Evolutionary conservation across 1,139 yeast genomes (phyloP).

Genomic region (Pichia sp.): DNA sequence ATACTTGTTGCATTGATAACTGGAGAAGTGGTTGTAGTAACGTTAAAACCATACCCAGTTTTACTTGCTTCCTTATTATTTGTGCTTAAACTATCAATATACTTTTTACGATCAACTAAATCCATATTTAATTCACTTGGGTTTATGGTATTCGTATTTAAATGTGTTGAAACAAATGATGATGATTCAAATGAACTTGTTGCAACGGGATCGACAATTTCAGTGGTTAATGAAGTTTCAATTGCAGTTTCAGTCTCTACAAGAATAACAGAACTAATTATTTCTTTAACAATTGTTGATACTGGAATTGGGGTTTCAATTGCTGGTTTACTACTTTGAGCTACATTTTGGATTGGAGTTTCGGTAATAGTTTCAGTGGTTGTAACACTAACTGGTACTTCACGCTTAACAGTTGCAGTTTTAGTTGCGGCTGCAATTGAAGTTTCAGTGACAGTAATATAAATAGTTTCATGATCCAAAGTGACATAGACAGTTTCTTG

Average conservation of each 20-base stretch:
- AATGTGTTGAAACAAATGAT: neutral
- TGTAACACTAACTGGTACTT: neutral
- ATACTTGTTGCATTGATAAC: neutral
- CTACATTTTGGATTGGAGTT: neutral
- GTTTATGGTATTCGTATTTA: neutral
- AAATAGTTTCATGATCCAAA: constrained; percentile 20
- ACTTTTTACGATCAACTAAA: neutral
- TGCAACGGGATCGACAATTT: neutral
- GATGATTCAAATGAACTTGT: neutral
- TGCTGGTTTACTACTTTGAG: neutral
- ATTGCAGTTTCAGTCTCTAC: constrained; percentile 2
- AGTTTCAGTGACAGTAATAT: constrained; percentile 21
- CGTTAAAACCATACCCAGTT: neutral
- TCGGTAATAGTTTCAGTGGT: constrained; percentile 18
- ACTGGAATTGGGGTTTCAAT: neutral
- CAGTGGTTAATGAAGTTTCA: neutral
- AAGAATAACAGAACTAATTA: constrained; percentile 2
- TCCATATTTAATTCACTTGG: neutral
- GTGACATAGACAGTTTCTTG: constrained; percentile 23
- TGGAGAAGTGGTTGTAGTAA: constrained; percentile 11
- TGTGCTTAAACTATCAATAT: neutral
- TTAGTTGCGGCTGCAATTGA: neutral
- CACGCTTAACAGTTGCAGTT: neutral
- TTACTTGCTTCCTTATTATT: constrained; percentile 3
- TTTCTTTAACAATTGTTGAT: neutral